These are phyloP conservation scores for Forsythia viridissima DNA, from an alignment of 257 asterid genomes.

Conservation along the genomic window DNA sequence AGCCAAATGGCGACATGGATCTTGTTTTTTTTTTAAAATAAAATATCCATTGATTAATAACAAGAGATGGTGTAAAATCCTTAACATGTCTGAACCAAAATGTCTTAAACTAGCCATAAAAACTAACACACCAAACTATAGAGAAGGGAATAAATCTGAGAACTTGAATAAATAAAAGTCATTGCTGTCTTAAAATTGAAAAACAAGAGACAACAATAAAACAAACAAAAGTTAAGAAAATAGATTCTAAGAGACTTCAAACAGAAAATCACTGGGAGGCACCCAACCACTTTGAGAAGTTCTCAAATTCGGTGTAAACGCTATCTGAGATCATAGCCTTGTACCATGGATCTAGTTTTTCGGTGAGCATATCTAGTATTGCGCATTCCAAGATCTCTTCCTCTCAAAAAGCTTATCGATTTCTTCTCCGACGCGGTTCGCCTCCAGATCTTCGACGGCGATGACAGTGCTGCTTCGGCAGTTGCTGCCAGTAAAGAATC, in stretches of 20 bases:
- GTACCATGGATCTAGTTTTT: constrained; percentile 47
- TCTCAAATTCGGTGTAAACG: constrained; percentile 79
- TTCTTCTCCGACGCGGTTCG: too few species aligned
- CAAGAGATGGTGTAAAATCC: constrained; percentile 2
- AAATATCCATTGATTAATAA: neutral
- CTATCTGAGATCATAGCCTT: constrained; percentile 87
- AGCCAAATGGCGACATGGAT: too few species aligned
- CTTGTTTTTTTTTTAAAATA: neutral
- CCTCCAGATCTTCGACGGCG: too few species aligned
- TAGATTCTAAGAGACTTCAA: constrained; percentile 17
- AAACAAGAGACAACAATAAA: constrained; percentile 3
- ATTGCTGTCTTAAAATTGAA: constrained; percentile 13
- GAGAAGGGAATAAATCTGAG: neutral
- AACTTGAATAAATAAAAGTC: neutral
- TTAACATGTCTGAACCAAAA: constrained; percentile 14
- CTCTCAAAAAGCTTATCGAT: too few species aligned
- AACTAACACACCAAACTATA: constrained; percentile 5
- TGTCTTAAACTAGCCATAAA: constrained; percentile 1
- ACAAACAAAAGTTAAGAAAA: constrained; percentile 23
- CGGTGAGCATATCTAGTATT: too few species aligned
- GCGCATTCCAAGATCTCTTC: too few species aligned
- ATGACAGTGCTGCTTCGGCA: too few species aligned
- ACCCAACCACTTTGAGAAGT: constrained; percentile 88
- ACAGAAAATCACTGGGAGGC: constrained; percentile 50
- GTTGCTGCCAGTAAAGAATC: too few species aligned